phyloP scores from a whole-genome alignment of 2,329 filamentous ascomycete species.

The Didymella glomerata region DNA sequence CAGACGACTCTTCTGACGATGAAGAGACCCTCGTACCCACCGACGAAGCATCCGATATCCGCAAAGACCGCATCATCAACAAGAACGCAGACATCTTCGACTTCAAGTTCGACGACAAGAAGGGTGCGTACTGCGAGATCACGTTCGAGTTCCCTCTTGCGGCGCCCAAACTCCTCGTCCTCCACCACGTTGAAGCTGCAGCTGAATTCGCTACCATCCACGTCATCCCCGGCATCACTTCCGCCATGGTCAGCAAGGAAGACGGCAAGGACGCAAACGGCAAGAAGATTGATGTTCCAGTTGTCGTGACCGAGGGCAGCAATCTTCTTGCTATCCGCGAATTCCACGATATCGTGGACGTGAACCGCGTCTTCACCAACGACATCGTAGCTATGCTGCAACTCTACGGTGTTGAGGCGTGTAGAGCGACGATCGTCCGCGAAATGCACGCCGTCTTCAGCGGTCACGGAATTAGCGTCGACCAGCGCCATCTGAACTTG shows the following conservation, averaged over 20 bases:
- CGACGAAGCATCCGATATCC: conserved; percentile 44
- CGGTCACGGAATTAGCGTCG: conserved; percentile 90
- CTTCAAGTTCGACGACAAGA: conserved; percentile 81
- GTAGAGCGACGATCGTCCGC: conserved; percentile 82
- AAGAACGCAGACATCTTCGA: conserved; percentile 69
- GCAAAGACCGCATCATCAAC: conserved; percentile 54
- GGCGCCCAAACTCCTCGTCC: conserved; percentile 90
- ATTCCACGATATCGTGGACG: conserved; percentile 84
- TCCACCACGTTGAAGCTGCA: conserved; percentile 85
- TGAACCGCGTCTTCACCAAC: conserved; percentile 87
- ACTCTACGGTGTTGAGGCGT: conserved; percentile 93
- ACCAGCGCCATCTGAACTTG: conserved; percentile 90
- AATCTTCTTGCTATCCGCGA: conserved; percentile 92
- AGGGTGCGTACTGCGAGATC: conserved; percentile 79
- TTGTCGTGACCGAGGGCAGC: conserved; percentile 80
- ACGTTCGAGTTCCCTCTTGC: conserved; percentile 81
- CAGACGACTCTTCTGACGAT: conserved; percentile 40
- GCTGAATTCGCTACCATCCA: conserved; percentile 83
- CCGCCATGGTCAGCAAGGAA: conserved; percentile 71
- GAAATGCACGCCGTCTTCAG: conserved; percentile 88
- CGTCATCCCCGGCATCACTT: conserved; percentile 78
- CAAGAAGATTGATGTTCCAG: conserved; percentile 53
- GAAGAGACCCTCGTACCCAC: conserved; percentile 32
- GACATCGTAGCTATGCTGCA: conserved; percentile 86
- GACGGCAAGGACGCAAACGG: conserved; percentile 61